A percentile compares a stretch with the other conserved stretches of the same genome.
Conservation (phyloP, 257 asterid genomes). For the Marsdenia floribunda region DNA sequence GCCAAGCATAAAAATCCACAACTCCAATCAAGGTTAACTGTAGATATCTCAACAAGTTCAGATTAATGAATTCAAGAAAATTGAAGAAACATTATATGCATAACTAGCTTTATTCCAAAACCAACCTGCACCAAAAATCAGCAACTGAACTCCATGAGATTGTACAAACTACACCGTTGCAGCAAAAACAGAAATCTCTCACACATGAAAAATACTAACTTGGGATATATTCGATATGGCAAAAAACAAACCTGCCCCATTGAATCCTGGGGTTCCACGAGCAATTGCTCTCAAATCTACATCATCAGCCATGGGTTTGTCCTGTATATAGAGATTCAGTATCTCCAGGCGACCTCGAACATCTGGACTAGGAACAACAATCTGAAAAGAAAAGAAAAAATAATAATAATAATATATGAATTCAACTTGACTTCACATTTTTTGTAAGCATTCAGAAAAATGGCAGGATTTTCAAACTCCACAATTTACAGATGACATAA, state of each 20-base stretch:
- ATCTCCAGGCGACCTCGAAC: conserved; percentile 92
- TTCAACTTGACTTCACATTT: neutral
- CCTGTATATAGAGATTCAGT: conserved; percentile 83
- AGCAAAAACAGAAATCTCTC: neutral
- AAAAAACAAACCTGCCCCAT: conserved; percentile 13
- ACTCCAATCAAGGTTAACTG: neutral
- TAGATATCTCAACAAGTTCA: neutral
- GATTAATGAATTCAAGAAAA: neutral
- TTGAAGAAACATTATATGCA: neutral
- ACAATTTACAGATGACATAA: neutral
- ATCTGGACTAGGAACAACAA: conserved; percentile 89
- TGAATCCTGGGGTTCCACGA: conserved; percentile 87
- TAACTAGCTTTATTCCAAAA: conserved; percentile 3
- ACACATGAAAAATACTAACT: neutral
- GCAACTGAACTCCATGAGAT: neutral
- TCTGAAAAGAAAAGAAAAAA: conserved; percentile 29
- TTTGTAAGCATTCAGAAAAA: neutral
- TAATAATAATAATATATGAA: neutral
- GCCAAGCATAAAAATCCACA: neutral
- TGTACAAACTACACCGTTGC: neutral
- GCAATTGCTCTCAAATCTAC: conserved; percentile 88
- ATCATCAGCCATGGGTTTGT: conserved; percentile 78
- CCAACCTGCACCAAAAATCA: neutral
- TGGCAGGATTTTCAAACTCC: neutral
- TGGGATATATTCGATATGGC: neutral